Conservation (phyloP, 169 alveolate species). For the Plasmodium blacklocki region DNA sequence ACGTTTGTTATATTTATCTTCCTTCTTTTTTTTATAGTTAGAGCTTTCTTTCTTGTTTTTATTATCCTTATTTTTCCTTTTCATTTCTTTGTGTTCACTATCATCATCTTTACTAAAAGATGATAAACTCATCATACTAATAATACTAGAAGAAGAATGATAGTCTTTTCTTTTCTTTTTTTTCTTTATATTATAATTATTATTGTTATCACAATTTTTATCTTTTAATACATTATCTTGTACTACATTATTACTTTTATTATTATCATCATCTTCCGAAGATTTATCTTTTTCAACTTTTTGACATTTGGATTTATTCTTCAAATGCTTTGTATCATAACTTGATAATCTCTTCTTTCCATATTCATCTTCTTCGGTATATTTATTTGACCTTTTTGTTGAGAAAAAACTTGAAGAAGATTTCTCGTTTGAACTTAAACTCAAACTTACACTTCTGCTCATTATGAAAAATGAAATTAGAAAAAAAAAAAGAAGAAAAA, state of each 20-base stretch:
- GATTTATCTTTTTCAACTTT: background rate
- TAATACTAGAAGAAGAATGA: background rate
- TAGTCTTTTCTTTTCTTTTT: constrained; percentile 5
- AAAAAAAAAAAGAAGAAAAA: too few species aligned
- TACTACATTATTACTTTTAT: background rate
- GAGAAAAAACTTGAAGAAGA: background rate
- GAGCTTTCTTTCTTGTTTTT: background rate
- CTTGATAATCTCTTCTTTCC: background rate
- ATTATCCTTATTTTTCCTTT: background rate
- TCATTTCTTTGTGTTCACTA: background rate
- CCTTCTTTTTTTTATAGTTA: constrained; percentile 3
- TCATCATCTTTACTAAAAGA: background rate
- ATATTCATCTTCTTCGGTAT: background rate
- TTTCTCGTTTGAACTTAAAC: constrained; percentile 1
- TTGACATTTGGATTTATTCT: background rate
- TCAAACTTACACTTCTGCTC: constrained; percentile 6
- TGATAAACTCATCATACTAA: background rate
- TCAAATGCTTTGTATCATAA: background rate
- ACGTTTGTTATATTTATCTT: background rate
- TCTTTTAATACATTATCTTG: background rate
- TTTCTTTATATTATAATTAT: background rate
- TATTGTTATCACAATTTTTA: background rate
- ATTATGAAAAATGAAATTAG: background rate
- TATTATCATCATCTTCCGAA: background rate
- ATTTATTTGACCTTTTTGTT: background rate